Evolutionary conservation across 495 filamentous ascomycete genomes (phyloP).

Genomic region (Lasiosphaeriaceae sp.): DNA sequence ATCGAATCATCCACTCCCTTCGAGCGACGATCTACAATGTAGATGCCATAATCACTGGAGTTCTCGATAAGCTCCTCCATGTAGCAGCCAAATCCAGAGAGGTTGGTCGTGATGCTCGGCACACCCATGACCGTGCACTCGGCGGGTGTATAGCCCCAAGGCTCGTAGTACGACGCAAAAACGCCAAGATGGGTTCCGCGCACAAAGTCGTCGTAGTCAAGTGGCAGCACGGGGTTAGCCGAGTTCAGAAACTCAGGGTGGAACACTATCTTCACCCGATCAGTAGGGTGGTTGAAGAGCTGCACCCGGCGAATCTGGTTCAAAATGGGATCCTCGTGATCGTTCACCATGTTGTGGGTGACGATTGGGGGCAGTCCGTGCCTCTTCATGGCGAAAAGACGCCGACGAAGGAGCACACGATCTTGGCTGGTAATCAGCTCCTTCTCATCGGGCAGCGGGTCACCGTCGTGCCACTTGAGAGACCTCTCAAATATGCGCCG

Average conservation of each 20-base stretch:
- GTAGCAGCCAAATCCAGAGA: slow-evolving; percentile 97
- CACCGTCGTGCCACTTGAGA: slow-evolving; percentile 89
- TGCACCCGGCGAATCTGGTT: slow-evolving; percentile 96
- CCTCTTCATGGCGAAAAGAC: slow-evolving; percentile 94
- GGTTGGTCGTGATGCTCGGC: slow-evolving; percentile 95
- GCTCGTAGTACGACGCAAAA: slow-evolving; percentile 97
- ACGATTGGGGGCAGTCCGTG: slow-evolving; percentile 88
- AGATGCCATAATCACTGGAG: slow-evolving; percentile 95
- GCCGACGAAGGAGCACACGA: slow-evolving; percentile 84
- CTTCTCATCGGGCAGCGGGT: slow-evolving; percentile 89
- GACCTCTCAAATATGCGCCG: slow-evolving; percentile 92
- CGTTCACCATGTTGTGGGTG: slow-evolving; percentile 99
- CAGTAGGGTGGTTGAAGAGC: slow-evolving; percentile 90
- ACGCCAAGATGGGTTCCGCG: slow-evolving; percentile 93
- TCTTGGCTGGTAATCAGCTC: slow-evolving; percentile 89
- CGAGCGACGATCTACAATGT: slow-evolving; percentile 91
- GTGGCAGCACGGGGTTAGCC: slow-evolving; percentile 86
- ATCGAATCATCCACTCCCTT: slow-evolving; percentile 98
- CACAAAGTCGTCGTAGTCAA: slow-evolving; percentile 98
- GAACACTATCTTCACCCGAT: slow-evolving; percentile 96
- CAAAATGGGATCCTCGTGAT: slow-evolving; percentile 86
- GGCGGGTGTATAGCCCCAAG: slow-evolving; percentile 97
- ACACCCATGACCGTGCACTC: slow-evolving; percentile 99
- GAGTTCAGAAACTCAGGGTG: slow-evolving; percentile 97
- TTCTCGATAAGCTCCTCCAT: slow-evolving; percentile 99